Conservation (phyloP, 345 rosid genomes). For the Citrus reticulata region DNA sequence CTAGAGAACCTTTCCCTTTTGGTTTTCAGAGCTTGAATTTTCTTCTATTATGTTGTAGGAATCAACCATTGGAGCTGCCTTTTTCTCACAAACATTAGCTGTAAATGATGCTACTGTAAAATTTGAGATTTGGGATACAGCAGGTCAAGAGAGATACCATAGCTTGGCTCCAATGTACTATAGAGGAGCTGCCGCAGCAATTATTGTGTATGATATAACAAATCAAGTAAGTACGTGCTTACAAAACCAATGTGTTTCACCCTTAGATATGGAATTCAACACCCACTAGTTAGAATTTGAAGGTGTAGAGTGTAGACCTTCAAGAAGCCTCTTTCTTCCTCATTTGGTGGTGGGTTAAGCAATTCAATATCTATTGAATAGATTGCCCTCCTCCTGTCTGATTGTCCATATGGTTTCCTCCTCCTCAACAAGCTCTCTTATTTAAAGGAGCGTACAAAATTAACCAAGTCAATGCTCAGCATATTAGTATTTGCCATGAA, state of each 20-base stretch:
- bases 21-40: slow-evolving; percentile 11
- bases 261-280: not conserved
- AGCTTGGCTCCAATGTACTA: slow-evolving; percentile 99
- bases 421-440: not conserved
- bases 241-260: not conserved
- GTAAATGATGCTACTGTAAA: slow-evolving; percentile 90
- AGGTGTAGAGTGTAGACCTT: not conserved
- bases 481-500: not conserved
- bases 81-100: slow-evolving; percentile 93
- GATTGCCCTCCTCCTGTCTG: not conserved
- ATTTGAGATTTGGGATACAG: slow-evolving; percentile 99
- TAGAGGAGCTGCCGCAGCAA: slow-evolving; percentile 94
- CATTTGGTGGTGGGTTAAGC: not conserved
- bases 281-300: not conserved
- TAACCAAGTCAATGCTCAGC: not conserved
- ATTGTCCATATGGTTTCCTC: not conserved
- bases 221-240: slow-evolving; percentile 51
- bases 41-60: slow-evolving; percentile 47
- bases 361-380: not conserved
- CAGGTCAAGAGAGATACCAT: slow-evolving; percentile 96
- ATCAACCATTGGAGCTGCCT: slow-evolving; percentile 97
- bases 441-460: not conserved
- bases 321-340: not conserved
- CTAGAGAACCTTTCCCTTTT: not conserved
- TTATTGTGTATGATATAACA: slow-evolving; percentile 85